These are phyloP conservation scores for Melastoma candidum DNA, from an alignment of 441 rosid species.

Conservation along the genomic window DNA sequence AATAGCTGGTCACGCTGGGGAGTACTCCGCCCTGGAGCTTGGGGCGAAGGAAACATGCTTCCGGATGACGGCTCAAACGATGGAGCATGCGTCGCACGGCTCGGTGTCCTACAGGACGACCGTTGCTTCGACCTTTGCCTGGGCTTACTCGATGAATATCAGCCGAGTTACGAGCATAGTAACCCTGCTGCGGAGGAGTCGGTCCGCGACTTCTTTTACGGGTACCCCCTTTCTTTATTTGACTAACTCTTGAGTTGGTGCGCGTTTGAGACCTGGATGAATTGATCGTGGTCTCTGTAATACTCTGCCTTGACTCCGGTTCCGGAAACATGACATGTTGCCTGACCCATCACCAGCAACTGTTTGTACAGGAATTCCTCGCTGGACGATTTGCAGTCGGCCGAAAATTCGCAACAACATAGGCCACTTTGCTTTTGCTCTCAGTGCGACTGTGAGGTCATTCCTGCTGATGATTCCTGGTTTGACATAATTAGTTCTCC, in stretches of 20 bases:
- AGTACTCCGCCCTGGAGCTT: slow-evolving; percentile 22
- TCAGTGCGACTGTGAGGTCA: slow-evolving; percentile 16
- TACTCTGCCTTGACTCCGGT: too few relatives aligned
- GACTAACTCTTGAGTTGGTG: too few relatives aligned
- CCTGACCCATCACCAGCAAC: neutral
- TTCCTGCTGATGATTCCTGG: slow-evolving; percentile 12
- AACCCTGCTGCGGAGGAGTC: too few relatives aligned
- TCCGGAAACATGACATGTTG: too few relatives aligned
- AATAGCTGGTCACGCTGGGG: slow-evolving; percentile 62
- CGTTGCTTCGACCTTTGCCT: too few relatives aligned
- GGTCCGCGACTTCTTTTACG: too few relatives aligned
- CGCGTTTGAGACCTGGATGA: too few relatives aligned
- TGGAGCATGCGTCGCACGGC: neutral
- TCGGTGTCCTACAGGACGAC: too few relatives aligned
- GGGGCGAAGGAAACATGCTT: slow-evolving; percentile 23
- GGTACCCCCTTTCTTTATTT: too few relatives aligned
- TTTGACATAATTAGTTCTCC: slow-evolving; percentile 18
- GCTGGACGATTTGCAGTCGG: slow-evolving; percentile 31
- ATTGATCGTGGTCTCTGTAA: too few relatives aligned
- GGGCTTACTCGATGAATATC: too few relatives aligned
- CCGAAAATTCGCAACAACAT: slow-evolving; percentile 24
- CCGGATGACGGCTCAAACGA: slow-evolving; percentile 3
- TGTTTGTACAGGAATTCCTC: slow-evolving; percentile 47
- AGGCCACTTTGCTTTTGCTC: slow-evolving; percentile 20
- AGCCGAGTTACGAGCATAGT: too few relatives aligned